A percentile compares a stretch with the other conserved stretches of the same genome.
phyloP scores from a whole-genome alignment of 768 basidiomycete genomes.

The Artomyces pyxidatus region DNA sequence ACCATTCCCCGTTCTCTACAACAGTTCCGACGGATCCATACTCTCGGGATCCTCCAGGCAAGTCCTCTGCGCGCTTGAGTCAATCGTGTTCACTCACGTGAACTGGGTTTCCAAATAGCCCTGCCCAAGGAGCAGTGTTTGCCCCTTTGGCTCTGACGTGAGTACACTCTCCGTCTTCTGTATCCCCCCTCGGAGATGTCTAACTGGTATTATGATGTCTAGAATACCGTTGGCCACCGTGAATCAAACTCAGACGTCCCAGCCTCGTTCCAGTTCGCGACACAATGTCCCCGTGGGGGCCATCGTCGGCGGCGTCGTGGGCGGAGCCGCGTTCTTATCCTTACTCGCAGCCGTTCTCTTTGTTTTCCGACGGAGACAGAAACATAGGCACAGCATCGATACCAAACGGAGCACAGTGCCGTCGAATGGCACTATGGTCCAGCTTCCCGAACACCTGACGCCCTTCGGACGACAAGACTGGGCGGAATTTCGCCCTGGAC shows the following conservation, averaged over 20 bases:
- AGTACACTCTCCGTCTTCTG: too few relatives aligned
- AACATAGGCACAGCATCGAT: too few relatives aligned
- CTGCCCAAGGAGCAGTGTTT: slow-evolving; percentile 9
- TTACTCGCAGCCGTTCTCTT: not conserved
- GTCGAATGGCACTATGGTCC: not conserved
- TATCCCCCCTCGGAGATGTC: too few relatives aligned
- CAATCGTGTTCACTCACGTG: too few relatives aligned
- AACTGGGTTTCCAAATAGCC: slow-evolving; percentile 2
- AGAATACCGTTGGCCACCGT: too few relatives aligned
- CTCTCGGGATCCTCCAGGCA: not conserved
- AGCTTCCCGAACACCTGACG: not conserved
- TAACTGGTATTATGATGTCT: too few relatives aligned
- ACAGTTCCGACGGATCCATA: too few relatives aligned
- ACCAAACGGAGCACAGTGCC: not conserved
- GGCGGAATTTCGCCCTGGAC: not conserved
- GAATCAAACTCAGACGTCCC: too few relatives aligned
- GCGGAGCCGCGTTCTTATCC: not conserved
- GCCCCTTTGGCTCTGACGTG: slow-evolving; percentile 6
- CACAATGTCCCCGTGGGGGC: not conserved
- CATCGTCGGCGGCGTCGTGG: slow-evolving; percentile 1
- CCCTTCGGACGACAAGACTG: not conserved
- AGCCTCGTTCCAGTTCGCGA: too few relatives aligned
- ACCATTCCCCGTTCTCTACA: not conserved
- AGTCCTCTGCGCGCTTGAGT: not conserved
- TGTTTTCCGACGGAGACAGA: not conserved